Percentiles rank a stretch among this genome's conserved stretches.
Evolutionary conservation across 2,329 filamentous ascomycete genomes (phyloP).

Genomic region (Cytospora chrysosperma): DNA sequence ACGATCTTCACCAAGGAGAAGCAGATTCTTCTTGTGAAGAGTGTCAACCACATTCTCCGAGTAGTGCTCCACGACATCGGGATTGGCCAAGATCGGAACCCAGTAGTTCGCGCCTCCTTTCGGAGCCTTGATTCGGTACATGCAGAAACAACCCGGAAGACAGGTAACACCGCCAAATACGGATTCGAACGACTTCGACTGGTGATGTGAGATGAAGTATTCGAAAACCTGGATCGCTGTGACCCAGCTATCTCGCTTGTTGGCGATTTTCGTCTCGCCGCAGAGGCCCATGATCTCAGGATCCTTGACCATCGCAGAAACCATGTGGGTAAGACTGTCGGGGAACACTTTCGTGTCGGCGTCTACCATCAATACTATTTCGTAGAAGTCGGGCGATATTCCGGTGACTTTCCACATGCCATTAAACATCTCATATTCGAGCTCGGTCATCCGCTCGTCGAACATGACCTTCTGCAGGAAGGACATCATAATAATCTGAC

Average conservation of each 20-base stretch:
- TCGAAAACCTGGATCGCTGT: constrained; percentile 99
- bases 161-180: constrained; percentile 99
- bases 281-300: constrained; percentile 99
- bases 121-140: constrained; percentile 99
- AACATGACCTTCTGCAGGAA: constrained; percentile 99
- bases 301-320: constrained; percentile 98
- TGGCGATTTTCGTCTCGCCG: constrained; percentile 98
- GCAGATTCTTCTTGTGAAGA: constrained; percentile 93
- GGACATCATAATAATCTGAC: constrained; percentile 98
- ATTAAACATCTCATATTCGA: constrained; percentile 99
- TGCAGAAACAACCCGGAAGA: constrained; percentile 98
- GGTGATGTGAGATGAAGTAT: constrained; percentile 98
- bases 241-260: constrained; percentile 93
- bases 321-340: constrained; percentile 97
- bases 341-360: constrained; percentile 99
- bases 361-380: constrained; percentile 97
- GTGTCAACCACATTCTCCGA: constrained; percentile 99
- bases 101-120: constrained; percentile 99
- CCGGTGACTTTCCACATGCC: constrained; percentile 98
- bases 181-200: constrained; percentile 95
- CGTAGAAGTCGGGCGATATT: constrained; percentile 97
- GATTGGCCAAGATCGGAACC: constrained; percentile 97
- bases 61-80: constrained; percentile 98
- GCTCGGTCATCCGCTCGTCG: constrained; percentile 98
- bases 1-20: constrained; percentile 89